Percentiles rank a stretch among this genome's conserved stretches.
phyloP scores from a whole-genome alignment of 148 eudicot genomes.

The Rhododendron kiyosumense region DNA sequence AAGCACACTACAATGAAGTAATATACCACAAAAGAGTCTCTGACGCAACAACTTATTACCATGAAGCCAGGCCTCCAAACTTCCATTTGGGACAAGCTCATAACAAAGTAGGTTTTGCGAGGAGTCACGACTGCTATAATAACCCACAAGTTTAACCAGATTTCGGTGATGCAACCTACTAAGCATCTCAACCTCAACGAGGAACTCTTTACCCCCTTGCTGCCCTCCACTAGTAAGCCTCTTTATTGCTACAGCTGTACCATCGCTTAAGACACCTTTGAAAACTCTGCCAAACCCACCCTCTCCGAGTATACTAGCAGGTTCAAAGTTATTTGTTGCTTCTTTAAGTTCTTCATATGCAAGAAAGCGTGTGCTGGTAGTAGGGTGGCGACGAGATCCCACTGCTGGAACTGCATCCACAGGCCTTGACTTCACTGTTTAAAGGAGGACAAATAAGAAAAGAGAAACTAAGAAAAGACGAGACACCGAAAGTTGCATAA shows the following conservation, averaged over 20 bases:
- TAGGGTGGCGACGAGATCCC: conserved; percentile 79
- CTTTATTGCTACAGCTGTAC: conserved; percentile 92
- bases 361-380: conserved; percentile 72
- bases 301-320: conserved; percentile 79
- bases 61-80: conserved; percentile 94
- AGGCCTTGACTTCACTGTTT: conserved; percentile 48
- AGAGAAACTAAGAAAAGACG: neutral
- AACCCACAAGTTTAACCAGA: conserved; percentile 94
- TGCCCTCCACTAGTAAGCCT: conserved; percentile 86
- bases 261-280: conserved; percentile 83
- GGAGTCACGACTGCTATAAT: conserved; percentile 73
- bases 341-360: conserved; percentile 82
- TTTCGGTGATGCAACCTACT: conserved; percentile 96
- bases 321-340: conserved; percentile 87
- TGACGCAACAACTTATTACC: conserved; percentile 40
- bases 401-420: conserved; percentile 46
- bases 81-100: conserved; percentile 96
- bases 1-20: neutral
- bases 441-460: neutral
- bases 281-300: conserved; percentile 96
- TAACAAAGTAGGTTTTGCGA: conserved; percentile 89
- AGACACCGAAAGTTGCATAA: neutral
- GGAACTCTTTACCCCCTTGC: conserved; percentile 88
- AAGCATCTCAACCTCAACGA: conserved; percentile 97
- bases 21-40: neutral